Evolutionary conservation across 2,329 filamentous ascomycete genomes (phyloP), one percentile per base, ranked within the genome.

Genomic region (Emergomyces orientalis): DNA sequence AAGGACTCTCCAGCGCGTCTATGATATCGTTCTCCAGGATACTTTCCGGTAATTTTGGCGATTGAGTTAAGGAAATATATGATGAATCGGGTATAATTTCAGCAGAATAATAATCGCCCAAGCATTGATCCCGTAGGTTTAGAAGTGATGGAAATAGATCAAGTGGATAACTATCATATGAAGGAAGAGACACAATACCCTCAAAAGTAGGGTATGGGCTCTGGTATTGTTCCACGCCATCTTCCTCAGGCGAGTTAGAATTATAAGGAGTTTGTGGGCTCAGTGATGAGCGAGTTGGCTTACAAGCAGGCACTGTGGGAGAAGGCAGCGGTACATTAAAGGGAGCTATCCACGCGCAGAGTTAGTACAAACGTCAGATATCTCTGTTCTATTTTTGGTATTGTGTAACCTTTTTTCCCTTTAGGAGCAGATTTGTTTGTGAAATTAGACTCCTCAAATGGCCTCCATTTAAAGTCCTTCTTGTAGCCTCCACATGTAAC

Each of bases 401-500:
- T 43, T 67, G 13, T 68, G 25, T 49, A 67, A 79, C 79, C 73
- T 75, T 81, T 82, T 70, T 79, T 82, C 49, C 75, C 65, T 68
- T 80, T 82, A 17, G 68, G 62, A 34, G 67, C 65, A 30, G 72
- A 65, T 47, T 74, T 78, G 39, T 71, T 68, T 13, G 70, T 75
- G 65, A 86, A 79, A 62, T 77, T 85, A 56, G 83, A 80, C 67
- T 89, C 86, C 69, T 87, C 86, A 68, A 88, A 88, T 0, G 86
- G 82, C 60, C 86, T 80, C 87, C 87, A 90, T 79, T 89, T 89
- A 76, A 88, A 89, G 72, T 88, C 85, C 72, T 88, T 90, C 73
- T 85, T 88, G 75, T 89, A 90, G 43, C 87, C 87, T 63, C 86
- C 87, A 71, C 87, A 90, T 3, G 77, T 72, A 27, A 89, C 86